phyloP scores from a whole-genome alignment of 306 rosid genomes.

The Abrus precatorius region DNA sequence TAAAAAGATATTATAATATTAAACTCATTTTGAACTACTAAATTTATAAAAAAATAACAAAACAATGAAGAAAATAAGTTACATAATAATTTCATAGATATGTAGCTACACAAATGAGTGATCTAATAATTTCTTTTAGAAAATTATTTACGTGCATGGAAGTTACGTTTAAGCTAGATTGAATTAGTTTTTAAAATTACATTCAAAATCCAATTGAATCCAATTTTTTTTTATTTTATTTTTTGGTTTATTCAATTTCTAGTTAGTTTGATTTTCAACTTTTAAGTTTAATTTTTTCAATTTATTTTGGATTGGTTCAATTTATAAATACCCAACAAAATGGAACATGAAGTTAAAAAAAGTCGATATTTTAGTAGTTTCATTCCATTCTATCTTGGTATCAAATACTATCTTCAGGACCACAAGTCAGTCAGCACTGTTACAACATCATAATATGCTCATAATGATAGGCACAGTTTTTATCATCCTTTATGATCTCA shows the following conservation, averaged over 20 bases:
- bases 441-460: slow-evolving; percentile 42
- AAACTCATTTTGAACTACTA: background rate
- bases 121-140: too few relatives aligned
- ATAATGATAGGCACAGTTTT: slow-evolving; percentile 38
- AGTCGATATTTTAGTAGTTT: background rate
- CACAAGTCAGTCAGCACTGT: slow-evolving; percentile 9
- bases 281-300: background rate
- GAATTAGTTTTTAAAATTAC: background rate
- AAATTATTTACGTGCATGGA: too few relatives aligned
- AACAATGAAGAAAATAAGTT: background rate
- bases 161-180: too few relatives aligned
- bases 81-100: background rate
- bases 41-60: background rate
- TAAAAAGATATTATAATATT: background rate
- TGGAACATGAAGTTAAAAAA: slow-evolving; percentile 1
- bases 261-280: background rate
- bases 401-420: background rate
- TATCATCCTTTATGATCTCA: slow-evolving; percentile 45
- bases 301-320: background rate
- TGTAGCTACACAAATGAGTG: background rate
- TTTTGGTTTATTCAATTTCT: background rate
- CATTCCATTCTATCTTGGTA: background rate
- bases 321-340: background rate
- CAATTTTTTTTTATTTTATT: background rate
- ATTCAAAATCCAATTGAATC: background rate